Evolutionary conservation across 805 yeast species (phyloP), one percentile per base, ranked within the genome.

Genomic region (Blastobotrys terrestris): DNA sequence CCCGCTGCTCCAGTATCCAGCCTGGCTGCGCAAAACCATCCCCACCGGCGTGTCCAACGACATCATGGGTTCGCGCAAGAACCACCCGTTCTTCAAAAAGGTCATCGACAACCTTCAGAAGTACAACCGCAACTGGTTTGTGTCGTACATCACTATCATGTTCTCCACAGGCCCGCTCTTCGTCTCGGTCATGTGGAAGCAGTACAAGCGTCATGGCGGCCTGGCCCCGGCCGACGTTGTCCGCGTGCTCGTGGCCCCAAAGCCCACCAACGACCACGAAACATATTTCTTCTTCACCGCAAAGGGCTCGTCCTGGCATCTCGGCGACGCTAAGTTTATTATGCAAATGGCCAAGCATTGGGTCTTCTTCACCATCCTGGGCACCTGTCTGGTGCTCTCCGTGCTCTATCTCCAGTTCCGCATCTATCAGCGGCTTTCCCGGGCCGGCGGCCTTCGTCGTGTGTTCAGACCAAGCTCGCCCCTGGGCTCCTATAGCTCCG

Each of bases 1-100:
- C 65, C 95, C 95, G 0, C 71, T 91, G 53, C 76, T 90, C 54
- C 77, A 84, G 1, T 86, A 82, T 3, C 91, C 95, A 0, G 95
- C 95, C 1, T 87, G 87, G 72, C 89, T 87, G 13, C 76, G 97
- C 58, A 87, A 87, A 64, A 90, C 97, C 1, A 70, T 79, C 3
- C 97, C 97, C 21, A 85, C 95, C 0, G 97, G 97, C 50, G 81
- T 91, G 42, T 87, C 96, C 3, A 91, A 91, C 67, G 96, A 90
- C 66, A 90, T 90, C 14, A 86, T 91, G 95, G 96, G 95, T 8
- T 73, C 92, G 2, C 84, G 85, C 11, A 96, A 95, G 35, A 73
- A 76, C 48, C 97, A 91, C 68, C 96, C 96, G 2, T 87, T 90
- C 70, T 88, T 87, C 72, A 67, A 77, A 47, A 83, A 83, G 63